Percentiles rank a stretch among this genome's conserved stretches.
Conservation (phyloP, 192 early-diverging fungal genomes). For the Chytriomyces confervae region DNA sequence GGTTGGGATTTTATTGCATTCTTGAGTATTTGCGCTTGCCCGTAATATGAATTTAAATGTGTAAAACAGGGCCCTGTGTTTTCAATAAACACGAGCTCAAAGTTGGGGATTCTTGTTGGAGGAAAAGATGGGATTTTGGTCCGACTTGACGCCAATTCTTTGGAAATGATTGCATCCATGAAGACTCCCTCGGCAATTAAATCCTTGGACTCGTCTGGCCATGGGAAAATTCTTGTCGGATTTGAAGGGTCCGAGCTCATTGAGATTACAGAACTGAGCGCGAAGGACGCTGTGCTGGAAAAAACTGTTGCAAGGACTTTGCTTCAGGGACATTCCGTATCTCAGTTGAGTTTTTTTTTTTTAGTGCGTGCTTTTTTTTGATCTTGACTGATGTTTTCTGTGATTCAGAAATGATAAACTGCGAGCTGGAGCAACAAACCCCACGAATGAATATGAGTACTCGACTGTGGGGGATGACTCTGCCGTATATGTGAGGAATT, state of each 20-base stretch:
- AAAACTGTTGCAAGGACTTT: neutral
- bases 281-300: neutral
- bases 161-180: neutral
- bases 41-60: neutral
- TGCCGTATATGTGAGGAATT: constrained; percentile 17
- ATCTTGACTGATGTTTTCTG: neutral
- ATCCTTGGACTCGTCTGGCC: constrained; percentile 3
- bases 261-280: constrained; percentile 23
- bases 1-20: neutral
- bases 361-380: neutral
- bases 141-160: constrained; percentile 13
- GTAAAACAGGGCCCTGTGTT: constrained; percentile 32
- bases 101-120: constrained; percentile 27
- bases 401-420: constrained; percentile 25
- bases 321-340: constrained; percentile 12
- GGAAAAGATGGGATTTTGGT: constrained; percentile 31
- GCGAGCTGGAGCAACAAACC: constrained; percentile 34
- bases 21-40: no score
- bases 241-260: constrained; percentile 26
- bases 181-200: constrained; percentile 10
- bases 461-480: constrained; percentile 35
- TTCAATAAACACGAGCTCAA: neutral
- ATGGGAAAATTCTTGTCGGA: constrained; percentile 24
- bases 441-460: constrained; percentile 10
- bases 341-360: neutral